Conservation (phyloP, 1,284 basidiomycete species). For the Rhodotorula glutinis region DNA sequence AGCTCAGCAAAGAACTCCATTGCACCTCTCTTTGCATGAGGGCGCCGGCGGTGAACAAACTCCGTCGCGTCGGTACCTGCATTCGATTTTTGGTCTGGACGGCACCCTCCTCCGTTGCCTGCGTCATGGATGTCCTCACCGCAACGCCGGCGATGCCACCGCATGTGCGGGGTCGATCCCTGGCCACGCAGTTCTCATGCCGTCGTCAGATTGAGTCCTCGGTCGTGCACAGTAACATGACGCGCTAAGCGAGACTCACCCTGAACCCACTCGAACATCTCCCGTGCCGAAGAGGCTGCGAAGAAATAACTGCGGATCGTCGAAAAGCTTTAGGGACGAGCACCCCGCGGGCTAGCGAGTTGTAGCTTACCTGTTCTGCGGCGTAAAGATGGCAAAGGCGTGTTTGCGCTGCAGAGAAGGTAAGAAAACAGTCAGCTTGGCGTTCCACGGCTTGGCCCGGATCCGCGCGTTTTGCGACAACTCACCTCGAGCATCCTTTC, state of each 20-base stretch:
- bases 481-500: constrained; percentile 79
- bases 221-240: not conserved
- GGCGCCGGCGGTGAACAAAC: no score
- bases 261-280: constrained; percentile 40
- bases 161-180: no score
- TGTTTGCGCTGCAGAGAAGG: constrained; percentile 33
- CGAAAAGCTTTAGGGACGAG: not conserved
- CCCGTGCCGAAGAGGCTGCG: constrained; percentile 20
- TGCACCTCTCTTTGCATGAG: no score
- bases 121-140: no score
- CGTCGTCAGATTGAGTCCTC: no score
- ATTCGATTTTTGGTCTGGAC: no score
- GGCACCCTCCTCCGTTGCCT: no score
- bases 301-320: constrained; percentile 33
- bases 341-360: no score
- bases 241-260: constrained; percentile 7
- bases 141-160: no score
- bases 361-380: constrained; percentile 28
- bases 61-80: no score
- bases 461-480: not conserved
- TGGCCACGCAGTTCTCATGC: no score
- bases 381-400: constrained; percentile 43
- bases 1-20: no score
- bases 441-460: not conserved
- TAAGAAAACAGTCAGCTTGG: not conserved